Evolutionary conservation across 768 basidiomycete genomes (phyloP).

Genomic region (Bullera alba): DNA sequence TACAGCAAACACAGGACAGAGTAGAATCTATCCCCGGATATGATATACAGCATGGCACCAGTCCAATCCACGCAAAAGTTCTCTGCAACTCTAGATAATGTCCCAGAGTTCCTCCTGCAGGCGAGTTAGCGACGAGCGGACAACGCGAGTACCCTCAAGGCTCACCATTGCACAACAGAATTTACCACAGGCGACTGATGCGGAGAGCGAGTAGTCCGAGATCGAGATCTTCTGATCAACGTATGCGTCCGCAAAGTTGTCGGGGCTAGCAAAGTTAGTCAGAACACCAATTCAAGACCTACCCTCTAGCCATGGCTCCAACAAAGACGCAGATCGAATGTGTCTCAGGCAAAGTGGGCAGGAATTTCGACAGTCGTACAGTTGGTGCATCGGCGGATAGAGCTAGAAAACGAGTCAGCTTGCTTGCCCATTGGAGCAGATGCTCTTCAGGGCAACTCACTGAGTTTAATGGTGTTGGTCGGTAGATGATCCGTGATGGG

Average conservation of each 20-base stretch:
- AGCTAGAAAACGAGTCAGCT: slow-evolving; percentile 50
- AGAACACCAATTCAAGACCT: slow-evolving; percentile 3
- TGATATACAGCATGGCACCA: no score
- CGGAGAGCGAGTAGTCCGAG: slow-evolving; percentile 85
- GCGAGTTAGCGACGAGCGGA: slow-evolving; percentile 36
- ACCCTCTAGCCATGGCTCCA: slow-evolving; percentile 94
- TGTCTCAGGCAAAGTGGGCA: slow-evolving; percentile 75
- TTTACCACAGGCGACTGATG: slow-evolving; percentile 89
- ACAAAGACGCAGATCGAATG: slow-evolving; percentile 92
- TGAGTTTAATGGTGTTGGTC: slow-evolving; percentile 89
- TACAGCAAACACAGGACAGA: no score
- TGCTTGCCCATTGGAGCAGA: not conserved
- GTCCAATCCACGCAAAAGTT: no score
- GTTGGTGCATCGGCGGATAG: slow-evolving; percentile 86
- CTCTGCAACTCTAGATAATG: slow-evolving; percentile 67
- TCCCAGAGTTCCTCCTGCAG: slow-evolving; percentile 94
- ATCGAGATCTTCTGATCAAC: slow-evolving; percentile 97
- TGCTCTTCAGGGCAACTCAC: slow-evolving; percentile 51
- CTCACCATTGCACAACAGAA: slow-evolving; percentile 52
- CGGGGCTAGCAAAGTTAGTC: slow-evolving; percentile 49
- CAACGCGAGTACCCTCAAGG: not conserved
- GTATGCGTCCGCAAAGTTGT: slow-evolving; percentile 91
- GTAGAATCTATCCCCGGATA: no score
- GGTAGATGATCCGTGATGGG: slow-evolving; percentile 92
- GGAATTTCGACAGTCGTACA: slow-evolving; percentile 69